phyloP scores from a whole-genome alignment of 306 rosid species.

The Hippophae rhamnoides region DNA sequence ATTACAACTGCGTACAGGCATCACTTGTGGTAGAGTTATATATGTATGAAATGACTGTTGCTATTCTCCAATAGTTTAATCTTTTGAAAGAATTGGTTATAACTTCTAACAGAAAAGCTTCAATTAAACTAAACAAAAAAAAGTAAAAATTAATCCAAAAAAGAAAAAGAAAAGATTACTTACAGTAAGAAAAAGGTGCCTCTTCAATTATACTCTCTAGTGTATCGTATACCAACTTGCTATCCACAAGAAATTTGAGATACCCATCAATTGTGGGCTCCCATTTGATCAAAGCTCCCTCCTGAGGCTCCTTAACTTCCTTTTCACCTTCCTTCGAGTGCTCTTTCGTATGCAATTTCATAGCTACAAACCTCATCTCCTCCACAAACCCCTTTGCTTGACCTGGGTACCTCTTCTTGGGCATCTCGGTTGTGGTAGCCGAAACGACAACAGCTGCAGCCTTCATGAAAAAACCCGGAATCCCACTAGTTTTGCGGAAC shows the following conservation, averaged over 20 bases:
- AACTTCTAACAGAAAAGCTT: neutral
- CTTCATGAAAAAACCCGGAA: slow-evolving; percentile 27
- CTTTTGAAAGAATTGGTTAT: too few relatives aligned
- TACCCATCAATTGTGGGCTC: slow-evolving; percentile 71
- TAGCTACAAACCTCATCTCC: slow-evolving; percentile 99
- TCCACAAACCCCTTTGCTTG: slow-evolving; percentile 92
- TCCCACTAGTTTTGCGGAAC: neutral
- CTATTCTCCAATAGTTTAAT: too few relatives aligned
- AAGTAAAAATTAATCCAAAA: neutral
- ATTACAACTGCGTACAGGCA: too few relatives aligned
- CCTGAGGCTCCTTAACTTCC: slow-evolving; percentile 63
- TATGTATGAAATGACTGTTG: too few relatives aligned
- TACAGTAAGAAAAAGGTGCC: slow-evolving; percentile 63
- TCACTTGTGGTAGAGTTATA: too few relatives aligned
- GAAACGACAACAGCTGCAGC: slow-evolving; percentile 26
- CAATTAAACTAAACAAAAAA: neutral
- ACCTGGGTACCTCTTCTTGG: slow-evolving; percentile 70
- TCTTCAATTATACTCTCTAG: slow-evolving; percentile 56
- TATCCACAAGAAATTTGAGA: slow-evolving; percentile 74
- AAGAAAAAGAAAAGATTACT: slow-evolving; percentile 15
- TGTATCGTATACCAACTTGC: slow-evolving; percentile 77
- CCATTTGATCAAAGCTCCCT: slow-evolving; percentile 59
- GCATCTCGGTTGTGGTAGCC: slow-evolving; percentile 67
- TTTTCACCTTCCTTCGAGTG: slow-evolving; percentile 92
- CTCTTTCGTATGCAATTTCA: slow-evolving; percentile 81